Percentiles rank a stretch among this genome's conserved stretches.
Conservation (phyloP, 805 yeast genomes). For the Myxozyma lipomycoides region DNA sequence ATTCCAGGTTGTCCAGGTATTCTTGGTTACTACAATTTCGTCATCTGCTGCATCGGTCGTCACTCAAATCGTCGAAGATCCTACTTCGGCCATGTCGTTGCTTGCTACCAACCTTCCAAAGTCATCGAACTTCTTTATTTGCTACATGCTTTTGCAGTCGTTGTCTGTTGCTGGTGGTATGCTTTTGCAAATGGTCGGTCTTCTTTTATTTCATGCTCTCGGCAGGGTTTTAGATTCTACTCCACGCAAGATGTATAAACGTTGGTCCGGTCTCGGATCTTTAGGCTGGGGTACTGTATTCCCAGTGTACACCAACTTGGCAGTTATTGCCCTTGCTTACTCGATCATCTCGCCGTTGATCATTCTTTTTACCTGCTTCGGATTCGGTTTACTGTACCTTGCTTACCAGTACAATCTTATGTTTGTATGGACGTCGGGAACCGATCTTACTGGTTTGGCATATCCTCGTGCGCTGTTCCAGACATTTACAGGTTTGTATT, state of each 20-base stretch:
- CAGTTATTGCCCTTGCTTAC: constrained; percentile 68
- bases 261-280: constrained; percentile 58
- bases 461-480: constrained; percentile 89
- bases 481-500: constrained; percentile 79
- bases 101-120: constrained; percentile 77
- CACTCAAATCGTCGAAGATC: constrained; percentile 64
- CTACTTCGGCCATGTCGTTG: constrained; percentile 66
- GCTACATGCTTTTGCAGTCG: constrained; percentile 78
- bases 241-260: constrained; percentile 88
- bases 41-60: constrained; percentile 79
- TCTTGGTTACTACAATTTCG: constrained; percentile 75
- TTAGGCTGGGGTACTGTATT: constrained; percentile 80
- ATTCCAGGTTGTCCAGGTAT: constrained; percentile 86
- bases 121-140: constrained; percentile 85
- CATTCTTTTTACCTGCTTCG: constrained; percentile 64
- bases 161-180: constrained; percentile 71
- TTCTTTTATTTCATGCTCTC: constrained; percentile 66
- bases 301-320: constrained; percentile 72
- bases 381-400: constrained; percentile 67
- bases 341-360: constrained; percentile 84
- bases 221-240: constrained; percentile 74
- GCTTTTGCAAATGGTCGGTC: constrained; percentile 67
- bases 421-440: constrained; percentile 61
- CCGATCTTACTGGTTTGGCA: constrained; percentile 75
- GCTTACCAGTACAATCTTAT: constrained; percentile 75